Evolutionary conservation across 495 filamentous ascomycete genomes (phyloP).

Genomic region (Lasiosphaeria miniovina): DNA sequence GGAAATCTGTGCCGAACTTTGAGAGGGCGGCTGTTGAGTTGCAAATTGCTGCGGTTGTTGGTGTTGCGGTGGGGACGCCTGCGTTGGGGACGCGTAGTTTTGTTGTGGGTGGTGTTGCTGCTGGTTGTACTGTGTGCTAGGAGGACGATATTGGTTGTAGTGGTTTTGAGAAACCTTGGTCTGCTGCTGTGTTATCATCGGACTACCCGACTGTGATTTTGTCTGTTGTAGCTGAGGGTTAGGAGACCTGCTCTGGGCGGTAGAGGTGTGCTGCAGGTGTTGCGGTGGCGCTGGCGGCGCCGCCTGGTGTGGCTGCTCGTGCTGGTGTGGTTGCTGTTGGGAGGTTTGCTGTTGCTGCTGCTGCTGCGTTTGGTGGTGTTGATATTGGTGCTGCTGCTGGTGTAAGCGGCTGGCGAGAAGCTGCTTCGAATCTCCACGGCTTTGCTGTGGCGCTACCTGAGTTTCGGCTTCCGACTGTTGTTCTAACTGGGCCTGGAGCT

Average conservation of each 20-base stretch:
- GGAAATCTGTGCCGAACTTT: slow-evolving; percentile 12
- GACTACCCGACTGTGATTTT: slow-evolving; percentile 18
- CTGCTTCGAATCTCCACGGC: slow-evolving; percentile 15
- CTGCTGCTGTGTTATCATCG: slow-evolving; percentile 20
- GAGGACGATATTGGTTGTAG: slow-evolving; percentile 20
- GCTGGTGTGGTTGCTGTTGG: slow-evolving; percentile 23
- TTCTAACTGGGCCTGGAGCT: slow-evolving; percentile 32
- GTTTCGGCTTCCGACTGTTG: slow-evolving; percentile 25
- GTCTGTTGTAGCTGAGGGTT: slow-evolving; percentile 26
- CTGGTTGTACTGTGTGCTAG: slow-evolving; percentile 10
- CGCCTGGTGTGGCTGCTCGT: slow-evolving; percentile 15
- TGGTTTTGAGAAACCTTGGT: slow-evolving; percentile 17
- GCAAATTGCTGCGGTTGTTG: slow-evolving; percentile 13
- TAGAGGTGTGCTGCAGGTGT: slow-evolving; percentile 14
- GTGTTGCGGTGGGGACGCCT: slow-evolving; percentile 12
- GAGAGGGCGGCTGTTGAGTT: slow-evolving; percentile 24
- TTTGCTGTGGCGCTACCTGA: slow-evolving; percentile 11
- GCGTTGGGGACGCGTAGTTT: slow-evolving; percentile 11
- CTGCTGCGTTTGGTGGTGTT: slow-evolving; percentile 20
- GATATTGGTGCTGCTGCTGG: slow-evolving; percentile 20
- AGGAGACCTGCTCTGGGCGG: slow-evolving; percentile 22
- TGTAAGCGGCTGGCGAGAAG: slow-evolving; percentile 20
- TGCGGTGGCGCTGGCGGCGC: slow-evolving; percentile 20
- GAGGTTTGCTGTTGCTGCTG: slow-evolving; percentile 21
- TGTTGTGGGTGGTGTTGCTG: slow-evolving; percentile 18